Evolutionary conservation across 345 rosid genomes (phyloP), one percentile per base, ranked within the genome.

Genomic region (Raphanus raphanistrum): DNA sequence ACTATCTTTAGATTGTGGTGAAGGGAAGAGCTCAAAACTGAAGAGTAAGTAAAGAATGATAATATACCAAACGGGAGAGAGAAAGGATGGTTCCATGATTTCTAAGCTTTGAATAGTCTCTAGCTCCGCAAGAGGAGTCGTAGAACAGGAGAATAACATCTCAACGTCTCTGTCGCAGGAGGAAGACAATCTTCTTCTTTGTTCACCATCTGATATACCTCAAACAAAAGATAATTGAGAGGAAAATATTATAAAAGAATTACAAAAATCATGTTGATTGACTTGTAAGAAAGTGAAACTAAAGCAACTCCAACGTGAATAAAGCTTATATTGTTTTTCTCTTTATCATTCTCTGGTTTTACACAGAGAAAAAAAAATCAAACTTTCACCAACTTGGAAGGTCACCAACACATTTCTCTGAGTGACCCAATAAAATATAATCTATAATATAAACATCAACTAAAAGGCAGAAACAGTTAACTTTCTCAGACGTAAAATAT

Each of bases 1-100:
- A 17, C 54, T 65, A 36, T 65, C 48, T 41, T 10, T 11, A 41
- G 48, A 41, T 41, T 50, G 21, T 1, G 38, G 13, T 21, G 21
- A 21, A 21, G 21, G 21, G 21, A 35, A 64, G 25, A 45, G 57
- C 48, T 41, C 48, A 41, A 73, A 62, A 31, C 9, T 9, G 11
- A 64, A 35, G 31, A 58, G 21, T 2, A 41, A 61, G 17, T 4
- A 8, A 43, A 3, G 43, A 66, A 68, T 8, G 4, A 26, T 45
- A 13, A 43, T 45, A 62, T 76, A 77, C 80, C 75, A 63, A 63
- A 70, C 65, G 16, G 70, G 75, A 63, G 80, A 70, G 0, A 70
- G 59, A 28, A 1, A 36, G 7, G 75, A 63, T 54, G 80, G 41
- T 27, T 54, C 71, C 0, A 71, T 60, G 36, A 71, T 71, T 52